Percentiles rank a stretch among this genome's conserved stretches.
Conservation (phyloP, 305 asterid species). For the Fraxinus paxiana region DNA sequence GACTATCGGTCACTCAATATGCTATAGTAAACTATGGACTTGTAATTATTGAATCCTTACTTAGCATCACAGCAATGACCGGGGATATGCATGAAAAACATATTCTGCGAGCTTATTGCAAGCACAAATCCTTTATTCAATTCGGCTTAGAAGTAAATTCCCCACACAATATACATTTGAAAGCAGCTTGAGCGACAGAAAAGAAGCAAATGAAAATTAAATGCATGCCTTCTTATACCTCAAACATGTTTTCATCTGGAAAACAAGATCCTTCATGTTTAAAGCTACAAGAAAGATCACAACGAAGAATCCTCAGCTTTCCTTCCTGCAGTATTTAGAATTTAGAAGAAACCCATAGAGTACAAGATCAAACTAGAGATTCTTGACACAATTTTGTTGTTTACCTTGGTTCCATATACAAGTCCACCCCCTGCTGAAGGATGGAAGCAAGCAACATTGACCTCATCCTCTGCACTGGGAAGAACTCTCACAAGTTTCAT, state of each 20-base stretch:
- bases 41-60: neutral
- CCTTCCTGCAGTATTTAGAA: slow-evolving; percentile 63
- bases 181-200: neutral
- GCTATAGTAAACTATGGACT: neutral
- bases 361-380: slow-evolving; percentile 14
- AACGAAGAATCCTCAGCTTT: slow-evolving; percentile 82
- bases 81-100: neutral
- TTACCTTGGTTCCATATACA: slow-evolving; percentile 96
- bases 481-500: slow-evolving; percentile 96
- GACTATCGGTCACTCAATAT: neutral
- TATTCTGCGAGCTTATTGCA: neutral
- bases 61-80: neutral
- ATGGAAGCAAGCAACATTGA: slow-evolving; percentile 94
- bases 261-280: slow-evolving; percentile 39
- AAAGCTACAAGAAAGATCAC: slow-evolving; percentile 53
- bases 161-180: neutral
- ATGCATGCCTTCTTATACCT: slow-evolving; percentile 47
- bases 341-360: slow-evolving; percentile 8
- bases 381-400: neutral
- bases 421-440: slow-evolving; percentile 93
- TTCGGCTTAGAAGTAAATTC: neutral
- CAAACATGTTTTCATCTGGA: slow-evolving; percentile 67
- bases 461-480: slow-evolving; percentile 98
- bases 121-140: neutral
- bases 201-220: neutral